Base-by-base conservation (phyloP, 148 eudicot species). In the Linanthus parryae region DNA sequence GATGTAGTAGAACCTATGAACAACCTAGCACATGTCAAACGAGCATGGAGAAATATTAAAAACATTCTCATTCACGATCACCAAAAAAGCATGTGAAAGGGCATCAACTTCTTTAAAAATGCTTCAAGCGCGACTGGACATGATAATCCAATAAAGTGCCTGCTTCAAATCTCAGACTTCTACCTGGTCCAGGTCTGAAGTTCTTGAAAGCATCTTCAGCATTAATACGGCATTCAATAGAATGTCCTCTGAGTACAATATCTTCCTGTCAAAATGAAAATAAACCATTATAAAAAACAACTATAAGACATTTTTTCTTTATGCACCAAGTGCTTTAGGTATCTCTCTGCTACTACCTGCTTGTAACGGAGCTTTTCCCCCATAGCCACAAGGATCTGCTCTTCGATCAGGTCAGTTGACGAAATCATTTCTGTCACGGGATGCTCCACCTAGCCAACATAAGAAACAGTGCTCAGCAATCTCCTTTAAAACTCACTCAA, bases 401-500 rank as follows among this genome's bases (percentile, higher is more conserved):
- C 98, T 62, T 92, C 98, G 65, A 92, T 92, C 48, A 92, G 75
- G 68, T 92, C 98, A 59, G 78, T 84, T 31, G 98, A 87, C 53
- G 92, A 92, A 71, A 92, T 92, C 98, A 92, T 92, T 68, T 92
- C 98, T 24, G 98, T 92, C 78, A 92, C 98, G 40, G 98, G 98
- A 77, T 92, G 98, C 81, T 92, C 98, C 58, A 92, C 98, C 98
- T 92, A 55, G 8, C 42, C 42, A 57, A 29, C 28, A 67, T 10
- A 22, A 13, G 23, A 49, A 52, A 29, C 13, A 37, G 21, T 0
- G 5, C 40, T 2, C 19, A 38, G 26, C 33, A 47, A 13, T 34
- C 19, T 24, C n/a, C 6, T 9, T 25, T 33, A 44, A 2, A 28
- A 10, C 33, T 27, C 8, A 45, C 26, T 14, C 39, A 36, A 33